Percentiles rank a stretch among this genome's conserved stretches.
Evolutionary conservation across 352 stramenopile genomes (phyloP).

Genomic region (Pilasporangium apinafurcum): DNA sequence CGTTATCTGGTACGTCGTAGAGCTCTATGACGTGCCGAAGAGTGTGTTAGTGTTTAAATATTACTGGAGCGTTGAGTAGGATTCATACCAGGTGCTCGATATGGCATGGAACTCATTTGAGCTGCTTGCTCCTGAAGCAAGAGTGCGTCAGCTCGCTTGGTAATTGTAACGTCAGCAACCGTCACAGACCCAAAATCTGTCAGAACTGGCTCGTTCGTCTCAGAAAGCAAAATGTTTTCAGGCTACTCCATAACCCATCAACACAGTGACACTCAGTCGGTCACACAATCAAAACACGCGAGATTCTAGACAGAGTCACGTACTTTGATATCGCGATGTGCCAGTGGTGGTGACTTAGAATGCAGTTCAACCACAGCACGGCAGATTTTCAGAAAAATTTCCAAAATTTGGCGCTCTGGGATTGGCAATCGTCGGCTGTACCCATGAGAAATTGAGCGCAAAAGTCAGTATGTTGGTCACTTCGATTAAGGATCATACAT

Average conservation of each 20-base stretch:
- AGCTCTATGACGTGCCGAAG: constrained; percentile 40
- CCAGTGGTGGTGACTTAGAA: constrained; percentile 54
- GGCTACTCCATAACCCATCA: constrained; percentile 25
- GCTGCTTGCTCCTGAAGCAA: constrained; percentile 80
- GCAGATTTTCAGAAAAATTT: constrained; percentile 83
- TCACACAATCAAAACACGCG: not conserved
- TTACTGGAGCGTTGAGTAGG: not conserved
- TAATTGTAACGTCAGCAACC: constrained; percentile 53
- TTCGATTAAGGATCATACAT: not conserved
- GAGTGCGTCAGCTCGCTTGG: constrained; percentile 72
- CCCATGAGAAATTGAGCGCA: not conserved
- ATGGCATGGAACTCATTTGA: constrained; percentile 82
- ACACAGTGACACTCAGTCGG: not conserved
- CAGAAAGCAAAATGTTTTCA: constrained; percentile 82
- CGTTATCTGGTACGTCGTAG: constrained; percentile 77
- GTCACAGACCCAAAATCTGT: constrained; percentile 86
- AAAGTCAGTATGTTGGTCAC: not conserved
- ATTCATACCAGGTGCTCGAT: constrained; percentile 69
- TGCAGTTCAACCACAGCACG: constrained; percentile 75
- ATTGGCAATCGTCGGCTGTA: constrained; percentile 33
- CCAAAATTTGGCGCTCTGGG: constrained; percentile 58
- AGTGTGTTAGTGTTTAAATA: not conserved
- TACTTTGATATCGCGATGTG: constrained; percentile 87
- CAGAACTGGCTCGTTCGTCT: constrained; percentile 73
- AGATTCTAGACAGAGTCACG: not conserved